Base-by-base conservation (phyloP, 345 rosid genomes). In the Populus alba region DNA sequence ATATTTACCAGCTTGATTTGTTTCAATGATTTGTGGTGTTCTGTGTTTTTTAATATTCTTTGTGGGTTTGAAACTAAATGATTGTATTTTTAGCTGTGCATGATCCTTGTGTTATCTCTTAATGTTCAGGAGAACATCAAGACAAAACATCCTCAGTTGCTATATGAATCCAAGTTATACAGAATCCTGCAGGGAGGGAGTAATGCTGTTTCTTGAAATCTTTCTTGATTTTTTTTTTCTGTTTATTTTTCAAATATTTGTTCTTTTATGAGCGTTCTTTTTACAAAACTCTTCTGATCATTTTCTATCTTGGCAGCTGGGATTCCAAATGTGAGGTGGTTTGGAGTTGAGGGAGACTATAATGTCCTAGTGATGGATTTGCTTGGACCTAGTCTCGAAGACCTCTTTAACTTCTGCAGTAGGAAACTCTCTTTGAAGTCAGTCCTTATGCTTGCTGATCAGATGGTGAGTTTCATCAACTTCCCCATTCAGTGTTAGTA, bases 101-200 rank as follows among this genome's bases (percentile, higher is more conserved):
- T 49, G 25, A 25, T 72, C 53, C 53, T 74, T 69, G 69, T 17
- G 6, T 68, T 74, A 43, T 35, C 27, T 75, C 8, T 31, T 76
- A n/a, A 70, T 70, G 41, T 68, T 49, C 84, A 96, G 99, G 99
- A 96, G 89, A 91, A 81, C 79, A 90, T 92, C 76, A 94, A 94
- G 84, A 92, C 98, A 17, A 95, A 93, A 86, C 98, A 95, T 87
- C 99, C 99, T 17, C 98, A 95, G 80, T 86, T 95, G 80, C 90
- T 89, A 3, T 92, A 92, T 73, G 99, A 95, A 84, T 91, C 98
- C 0, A 95, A 95, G 88, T 70, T 95, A 57, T 95, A 95, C 86
- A 93, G 90, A 83, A 87, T 95, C 77, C 94, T 95, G 41, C 99
- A 95, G 77, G 99, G 97, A 88, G 98, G 98, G 90, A 95, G 99